These are phyloP conservation scores for Blastobotrys indianensis DNA, from an alignment of 1,139 yeast species.

Conservation along the genomic window DNA sequence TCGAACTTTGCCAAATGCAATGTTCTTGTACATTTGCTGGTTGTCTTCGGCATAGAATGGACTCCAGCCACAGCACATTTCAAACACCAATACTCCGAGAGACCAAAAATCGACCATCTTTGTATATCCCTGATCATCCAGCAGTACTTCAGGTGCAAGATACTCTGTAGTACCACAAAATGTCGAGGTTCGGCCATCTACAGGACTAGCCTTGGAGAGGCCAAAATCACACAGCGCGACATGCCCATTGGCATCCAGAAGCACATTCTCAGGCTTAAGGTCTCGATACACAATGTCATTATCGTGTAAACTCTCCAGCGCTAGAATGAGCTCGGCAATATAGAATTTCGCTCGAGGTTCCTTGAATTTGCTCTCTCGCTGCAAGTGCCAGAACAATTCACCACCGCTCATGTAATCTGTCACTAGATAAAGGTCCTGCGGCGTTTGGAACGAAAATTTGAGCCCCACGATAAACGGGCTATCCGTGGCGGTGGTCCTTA, in stretches of 20 bases:
- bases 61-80: conserved; percentile 99
- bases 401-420: conserved; percentile 99
- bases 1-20: conserved; percentile 95
- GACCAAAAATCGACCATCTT: conserved; percentile 99
- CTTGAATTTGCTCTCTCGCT: conserved; percentile 86
- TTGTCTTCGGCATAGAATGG: conserved; percentile 97
- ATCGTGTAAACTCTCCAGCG: conserved; percentile 87
- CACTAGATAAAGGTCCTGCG: conserved; percentile 81
- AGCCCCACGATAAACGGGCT: conserved; percentile 91
- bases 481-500: conserved; percentile 75
- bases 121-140: conserved; percentile 93
- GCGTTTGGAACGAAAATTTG: conserved; percentile 93
- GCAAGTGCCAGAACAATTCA: conserved; percentile 94
- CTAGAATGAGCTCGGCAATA: conserved; percentile 89
- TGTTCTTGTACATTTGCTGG: conserved; percentile 97
- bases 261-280: conserved; percentile 88
- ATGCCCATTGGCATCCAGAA: conserved; percentile 94
- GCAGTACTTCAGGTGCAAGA: conserved; percentile 85
- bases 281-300: conserved; percentile 92
- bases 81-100: conserved; percentile 83
- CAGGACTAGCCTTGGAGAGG: conserved; percentile 83
- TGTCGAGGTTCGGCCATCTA: conserved; percentile 90
- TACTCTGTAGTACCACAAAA: conserved; percentile 98
- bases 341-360: conserved; percentile 94
- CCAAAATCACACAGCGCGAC: conserved; percentile 97